Conservation (phyloP, 129 eudicot species). For the Kitagawia praeruptora region DNA sequence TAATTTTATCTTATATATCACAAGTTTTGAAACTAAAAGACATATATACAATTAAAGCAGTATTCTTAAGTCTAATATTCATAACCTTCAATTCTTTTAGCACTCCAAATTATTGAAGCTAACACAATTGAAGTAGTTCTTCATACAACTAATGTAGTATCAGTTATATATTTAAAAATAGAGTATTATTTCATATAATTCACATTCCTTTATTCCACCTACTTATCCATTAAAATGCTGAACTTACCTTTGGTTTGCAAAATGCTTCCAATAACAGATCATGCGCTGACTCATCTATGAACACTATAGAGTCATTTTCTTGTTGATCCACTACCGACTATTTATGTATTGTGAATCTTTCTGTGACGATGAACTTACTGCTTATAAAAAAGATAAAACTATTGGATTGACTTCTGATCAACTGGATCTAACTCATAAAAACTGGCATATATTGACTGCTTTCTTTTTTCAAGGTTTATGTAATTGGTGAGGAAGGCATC, state of each 20-base stretch:
- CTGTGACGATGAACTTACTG: neutral
- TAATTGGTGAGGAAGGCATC: conserved; percentile 98
- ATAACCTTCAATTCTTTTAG: neutral
- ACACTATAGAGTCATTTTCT: neutral
- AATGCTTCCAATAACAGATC: neutral
- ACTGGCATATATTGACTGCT: conserved; percentile 1
- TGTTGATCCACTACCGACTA: neutral
- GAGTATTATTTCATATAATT: neutral
- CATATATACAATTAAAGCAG: neutral
- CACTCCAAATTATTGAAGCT: too few species aligned
- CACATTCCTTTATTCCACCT: neutral
- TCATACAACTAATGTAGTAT: too few species aligned
- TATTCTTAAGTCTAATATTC: neutral
- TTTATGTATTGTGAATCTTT: neutral
- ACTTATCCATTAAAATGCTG: neutral
- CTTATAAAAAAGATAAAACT: neutral
- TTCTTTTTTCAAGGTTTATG: conserved; percentile 56
- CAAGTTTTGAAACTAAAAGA: neutral
- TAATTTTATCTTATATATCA: neutral
- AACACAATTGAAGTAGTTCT: too few species aligned
- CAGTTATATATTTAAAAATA: too few species aligned
- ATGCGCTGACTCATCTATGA: neutral
- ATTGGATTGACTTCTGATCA: conserved; percentile 3
- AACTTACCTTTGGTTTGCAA: neutral
- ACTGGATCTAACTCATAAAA: conserved; percentile 1